Conservation (phyloP, 2,329 filamentous ascomycete species). For the Massarina eburnea region DNA sequence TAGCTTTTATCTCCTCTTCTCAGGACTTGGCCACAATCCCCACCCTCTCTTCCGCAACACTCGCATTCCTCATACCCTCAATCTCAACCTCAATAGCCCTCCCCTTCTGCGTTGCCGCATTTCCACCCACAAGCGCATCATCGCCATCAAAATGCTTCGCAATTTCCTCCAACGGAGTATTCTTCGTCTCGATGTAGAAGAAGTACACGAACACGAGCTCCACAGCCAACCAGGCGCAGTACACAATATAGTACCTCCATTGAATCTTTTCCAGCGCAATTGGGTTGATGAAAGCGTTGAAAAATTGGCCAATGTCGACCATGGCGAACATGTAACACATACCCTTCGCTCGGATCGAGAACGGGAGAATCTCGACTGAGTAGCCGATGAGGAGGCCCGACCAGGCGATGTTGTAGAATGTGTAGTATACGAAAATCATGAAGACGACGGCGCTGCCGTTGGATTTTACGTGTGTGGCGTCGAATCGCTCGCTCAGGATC, state of each 20-base stretch:
- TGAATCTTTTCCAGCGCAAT: conserved; percentile 14
- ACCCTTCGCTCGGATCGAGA: conserved; percentile 50
- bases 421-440: conserved; percentile 19
- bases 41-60: conserved; percentile 16
- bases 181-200: conserved; percentile 29
- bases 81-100: conserved; percentile 21
- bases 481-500: conserved; percentile 10
- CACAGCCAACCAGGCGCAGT: conserved; percentile 45
- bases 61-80: conserved; percentile 17
- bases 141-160: conserved; percentile 34
- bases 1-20: too few species aligned
- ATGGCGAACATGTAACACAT: conserved; percentile 49
- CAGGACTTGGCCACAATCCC: background rate
- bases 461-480: conserved; percentile 18
- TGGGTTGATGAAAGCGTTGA: conserved; percentile 35
- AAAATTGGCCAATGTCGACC: conserved; percentile 49
- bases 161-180: conserved; percentile 28
- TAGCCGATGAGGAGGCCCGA: conserved; percentile 47
- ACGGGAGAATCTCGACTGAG: conserved; percentile 50
- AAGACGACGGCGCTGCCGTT: conserved; percentile 35
- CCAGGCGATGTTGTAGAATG: conserved; percentile 17
- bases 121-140: conserved; percentile 41
- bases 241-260: conserved; percentile 38
- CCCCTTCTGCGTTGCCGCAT: conserved; percentile 38
- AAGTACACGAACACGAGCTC: conserved; percentile 53